Evolutionary conservation across 805 yeast genomes (phyloP).

Genomic region (Sugiyamaella qingdaonensis): DNA sequence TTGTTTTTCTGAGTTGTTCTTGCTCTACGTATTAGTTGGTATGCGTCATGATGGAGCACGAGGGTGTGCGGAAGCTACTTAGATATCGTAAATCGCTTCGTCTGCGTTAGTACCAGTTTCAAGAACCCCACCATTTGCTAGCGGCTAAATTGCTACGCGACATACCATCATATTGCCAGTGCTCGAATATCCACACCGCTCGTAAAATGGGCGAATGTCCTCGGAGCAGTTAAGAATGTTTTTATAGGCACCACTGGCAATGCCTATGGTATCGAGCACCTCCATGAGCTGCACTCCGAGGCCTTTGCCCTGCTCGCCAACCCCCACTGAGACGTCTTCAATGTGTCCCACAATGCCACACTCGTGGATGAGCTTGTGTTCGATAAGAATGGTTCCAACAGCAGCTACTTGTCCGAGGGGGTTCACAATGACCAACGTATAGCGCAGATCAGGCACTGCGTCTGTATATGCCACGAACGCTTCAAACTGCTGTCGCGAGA

Average conservation of each 20-base stretch:
- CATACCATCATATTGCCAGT: conserved; percentile 22
- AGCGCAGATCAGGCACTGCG: conserved; percentile 3
- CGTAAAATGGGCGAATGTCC: conserved; percentile 12
- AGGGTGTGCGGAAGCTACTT: too few relatives aligned
- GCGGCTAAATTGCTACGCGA: too few relatives aligned
- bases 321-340: conserved; percentile 19
- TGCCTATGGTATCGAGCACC: conserved; percentile 15
- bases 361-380: conserved; percentile 19
- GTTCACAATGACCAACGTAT: conserved; percentile 15
- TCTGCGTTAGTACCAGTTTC: too few relatives aligned
- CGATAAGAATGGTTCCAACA: conserved; percentile 17
- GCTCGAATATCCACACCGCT: conserved; percentile 12
- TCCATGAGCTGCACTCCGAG: conserved; percentile 15
- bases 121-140: too few relatives aligned
- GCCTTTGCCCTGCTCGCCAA: conserved; percentile 17
- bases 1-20: too few relatives aligned
- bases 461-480: conserved; percentile 7
- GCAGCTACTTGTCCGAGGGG: conserved; percentile 12
- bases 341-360: conserved; percentile 22
- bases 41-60: too few relatives aligned
- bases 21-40: too few relatives aligned
- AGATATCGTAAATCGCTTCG: too few relatives aligned
- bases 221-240: conserved; percentile 21
- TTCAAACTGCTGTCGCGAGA: conserved; percentile 11
- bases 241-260: conserved; percentile 18